phyloP scores from a whole-genome alignment of 352 stramenopile genomes.

The Phytophthora pisi region DNA sequence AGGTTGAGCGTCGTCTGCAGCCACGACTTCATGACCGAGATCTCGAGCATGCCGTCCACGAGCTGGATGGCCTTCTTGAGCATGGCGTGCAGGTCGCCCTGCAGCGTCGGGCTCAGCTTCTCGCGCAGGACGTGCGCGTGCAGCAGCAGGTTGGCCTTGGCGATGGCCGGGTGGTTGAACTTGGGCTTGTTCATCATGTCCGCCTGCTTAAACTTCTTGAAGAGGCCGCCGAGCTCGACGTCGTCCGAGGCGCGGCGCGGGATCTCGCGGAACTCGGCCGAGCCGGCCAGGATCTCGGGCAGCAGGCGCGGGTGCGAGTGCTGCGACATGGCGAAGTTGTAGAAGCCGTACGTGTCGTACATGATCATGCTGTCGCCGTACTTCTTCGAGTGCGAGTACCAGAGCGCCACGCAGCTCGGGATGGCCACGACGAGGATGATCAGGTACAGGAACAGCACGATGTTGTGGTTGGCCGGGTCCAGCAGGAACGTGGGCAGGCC shows the following conservation, averaged over 20 bases:
- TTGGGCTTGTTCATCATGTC: conserved; percentile 87
- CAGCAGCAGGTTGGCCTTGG: conserved; percentile 90
- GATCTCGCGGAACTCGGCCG: conserved; percentile 90
- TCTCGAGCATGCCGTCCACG: conserved; percentile 99
- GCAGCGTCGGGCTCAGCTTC: conserved; percentile 68
- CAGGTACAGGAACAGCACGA: conserved; percentile 98
- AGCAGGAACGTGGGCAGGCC: conserved; percentile 97
- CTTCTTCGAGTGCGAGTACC: conserved; percentile 97
- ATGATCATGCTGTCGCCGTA: conserved; percentile 99
- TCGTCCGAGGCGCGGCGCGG: conserved; percentile 69
- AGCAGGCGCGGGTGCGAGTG: conserved; percentile 95
- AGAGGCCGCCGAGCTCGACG: conserved; percentile 63
- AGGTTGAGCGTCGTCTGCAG: conserved; percentile 95
- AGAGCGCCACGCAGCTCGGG: conserved; percentile 94
- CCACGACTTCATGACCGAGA: conserved; percentile 96
- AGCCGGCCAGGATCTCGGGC: conserved; percentile 93
- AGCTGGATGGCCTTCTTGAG: conserved; percentile 95
- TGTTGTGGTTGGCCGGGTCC: conserved; percentile 97
- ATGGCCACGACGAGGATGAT: conserved; percentile 98
- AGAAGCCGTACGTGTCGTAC: conserved; percentile 99
- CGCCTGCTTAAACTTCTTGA: conserved; percentile 78
- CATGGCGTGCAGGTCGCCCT: conserved; percentile 94
- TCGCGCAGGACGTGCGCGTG: conserved; percentile 96
- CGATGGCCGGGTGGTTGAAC: conserved; percentile 86
- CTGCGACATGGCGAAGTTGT: conserved; percentile 97